Percentiles rank a stretch among this genome's conserved stretches.
phyloP scores from a whole-genome alignment of 805 yeast species.

The Spathaspora arborariae region DNA sequence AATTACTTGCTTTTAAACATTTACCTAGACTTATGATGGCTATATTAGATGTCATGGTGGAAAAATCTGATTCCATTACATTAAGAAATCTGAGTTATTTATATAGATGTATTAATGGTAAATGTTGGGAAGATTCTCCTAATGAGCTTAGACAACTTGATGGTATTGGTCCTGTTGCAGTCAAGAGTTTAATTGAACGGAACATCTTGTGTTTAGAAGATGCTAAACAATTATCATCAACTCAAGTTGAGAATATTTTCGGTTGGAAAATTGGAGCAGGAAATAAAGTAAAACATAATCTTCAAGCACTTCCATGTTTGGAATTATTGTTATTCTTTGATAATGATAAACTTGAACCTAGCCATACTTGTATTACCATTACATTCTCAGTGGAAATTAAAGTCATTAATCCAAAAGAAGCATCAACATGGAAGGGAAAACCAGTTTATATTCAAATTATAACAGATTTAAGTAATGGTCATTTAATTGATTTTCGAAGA shows the following conservation, averaged over 20 bases:
- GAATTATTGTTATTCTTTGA: background rate
- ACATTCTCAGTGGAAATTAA: constrained; percentile 2
- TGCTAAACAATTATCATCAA: constrained; percentile 21
- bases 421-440: constrained; percentile 29
- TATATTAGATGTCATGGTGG: constrained; percentile 40
- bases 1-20: constrained; percentile 38
- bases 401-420: constrained; percentile 7
- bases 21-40: constrained; percentile 41
- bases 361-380: background rate
- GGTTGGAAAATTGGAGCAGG: constrained; percentile 42
- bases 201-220: constrained; percentile 31
- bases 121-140: constrained; percentile 49
- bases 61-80: constrained; percentile 40
- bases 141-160: constrained; percentile 45
- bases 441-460: constrained; percentile 27
- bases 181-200: constrained; percentile 33
- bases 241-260: constrained; percentile 38
- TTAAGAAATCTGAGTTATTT: constrained; percentile 35
- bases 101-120: constrained; percentile 37
- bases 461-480: constrained; percentile 26
- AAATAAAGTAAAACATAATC: constrained; percentile 28
- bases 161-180: constrained; percentile 41
- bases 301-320: constrained; percentile 35
- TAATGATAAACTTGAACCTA: background rate
- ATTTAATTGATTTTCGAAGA: constrained; percentile 43